phyloP scores from a whole-genome alignment of 1,284 basidiomycete species.

The Coniferiporia weirii region DNA sequence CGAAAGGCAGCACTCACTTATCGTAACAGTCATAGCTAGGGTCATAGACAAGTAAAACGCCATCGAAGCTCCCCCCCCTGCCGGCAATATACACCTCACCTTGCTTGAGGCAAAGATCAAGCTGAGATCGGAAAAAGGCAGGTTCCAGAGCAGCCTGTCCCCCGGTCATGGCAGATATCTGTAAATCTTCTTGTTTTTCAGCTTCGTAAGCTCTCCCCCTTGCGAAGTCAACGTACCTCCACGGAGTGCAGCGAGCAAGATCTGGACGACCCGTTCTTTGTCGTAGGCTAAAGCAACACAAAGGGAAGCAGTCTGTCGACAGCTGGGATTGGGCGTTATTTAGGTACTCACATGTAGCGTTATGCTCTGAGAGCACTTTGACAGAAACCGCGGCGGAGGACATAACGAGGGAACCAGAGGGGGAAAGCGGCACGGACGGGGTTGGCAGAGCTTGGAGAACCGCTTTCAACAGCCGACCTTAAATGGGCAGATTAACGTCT shows the following conservation, averaged over 20 bases:
- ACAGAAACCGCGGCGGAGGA: constrained; percentile 8
- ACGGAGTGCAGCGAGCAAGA: constrained; percentile 9
- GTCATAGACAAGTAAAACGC: constrained; percentile 11
- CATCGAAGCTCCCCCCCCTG: constrained; percentile 7
- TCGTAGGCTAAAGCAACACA: constrained; percentile 12
- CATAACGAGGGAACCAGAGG: background rate
- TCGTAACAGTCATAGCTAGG: constrained; percentile 13
- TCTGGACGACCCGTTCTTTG: constrained; percentile 6
- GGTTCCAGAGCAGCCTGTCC: constrained; percentile 10
- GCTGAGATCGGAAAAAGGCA: constrained; percentile 15
- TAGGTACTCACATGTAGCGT: constrained; percentile 1
- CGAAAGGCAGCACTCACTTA: background rate
- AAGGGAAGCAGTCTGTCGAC: background rate
- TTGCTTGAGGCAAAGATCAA: constrained; percentile 11
- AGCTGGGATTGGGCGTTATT: no score
- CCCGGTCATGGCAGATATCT: constrained; percentile 16
- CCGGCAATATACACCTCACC: constrained; percentile 17
- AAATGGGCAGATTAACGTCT: constrained; percentile 6
- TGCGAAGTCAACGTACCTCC: constrained; percentile 7
- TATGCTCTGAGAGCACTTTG: constrained; percentile 5
- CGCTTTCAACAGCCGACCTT: background rate
- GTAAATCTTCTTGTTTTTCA: constrained; percentile 1
- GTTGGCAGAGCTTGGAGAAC: background rate
- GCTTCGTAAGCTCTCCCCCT: background rate
- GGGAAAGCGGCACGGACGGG: background rate